These are phyloP conservation scores for Mycocentrospora acerina DNA, from an alignment of 2,329 filamentous ascomycete genomes.

Conservation along the genomic window DNA sequence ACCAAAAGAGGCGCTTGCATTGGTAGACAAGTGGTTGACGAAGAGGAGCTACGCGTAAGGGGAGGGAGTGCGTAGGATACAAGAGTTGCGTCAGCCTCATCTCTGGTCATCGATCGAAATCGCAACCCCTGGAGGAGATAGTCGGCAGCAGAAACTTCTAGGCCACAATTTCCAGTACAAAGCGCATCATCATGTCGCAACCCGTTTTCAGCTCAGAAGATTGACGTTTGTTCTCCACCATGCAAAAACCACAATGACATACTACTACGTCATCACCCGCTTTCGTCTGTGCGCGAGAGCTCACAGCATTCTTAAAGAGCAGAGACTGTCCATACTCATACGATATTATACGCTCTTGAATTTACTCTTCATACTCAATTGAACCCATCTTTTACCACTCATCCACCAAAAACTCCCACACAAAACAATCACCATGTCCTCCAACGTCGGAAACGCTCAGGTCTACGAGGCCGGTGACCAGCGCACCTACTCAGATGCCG, in stretches of 20 bases:
- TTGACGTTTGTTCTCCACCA: conserved; percentile 24
- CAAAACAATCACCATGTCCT: conserved; percentile 50
- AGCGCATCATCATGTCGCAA: conserved; percentile 12
- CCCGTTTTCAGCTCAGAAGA: conserved; percentile 15
- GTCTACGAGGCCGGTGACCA: conserved; percentile 80
- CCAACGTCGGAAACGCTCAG: conserved; percentile 65
- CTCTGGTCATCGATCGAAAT: conserved; percentile 1
- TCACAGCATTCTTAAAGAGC: conserved; percentile 15
- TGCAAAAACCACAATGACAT: conserved; percentile 28
- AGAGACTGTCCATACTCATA: background rate
- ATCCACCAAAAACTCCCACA: conserved; percentile 3
- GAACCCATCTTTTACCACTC: background rate
- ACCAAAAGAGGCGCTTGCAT: conserved; percentile 30
- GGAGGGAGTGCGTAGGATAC: background rate
- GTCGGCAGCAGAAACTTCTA: conserved; percentile 1
- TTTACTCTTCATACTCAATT: background rate
- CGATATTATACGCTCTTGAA: no score
- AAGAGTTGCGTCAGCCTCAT: no score
- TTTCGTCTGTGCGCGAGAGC: conserved; percentile 4
- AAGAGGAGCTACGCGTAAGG: conserved; percentile 31
- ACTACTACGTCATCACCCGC: conserved; percentile 19
- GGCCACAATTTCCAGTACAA: conserved; percentile 4
- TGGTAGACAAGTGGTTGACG: conserved; percentile 33
- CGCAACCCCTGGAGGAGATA: background rate
- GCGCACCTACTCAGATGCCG: conserved; percentile 60